phyloP scores from a whole-genome alignment of 1,284 basidiomycete species.

The Trametes hirsuta region DNA sequence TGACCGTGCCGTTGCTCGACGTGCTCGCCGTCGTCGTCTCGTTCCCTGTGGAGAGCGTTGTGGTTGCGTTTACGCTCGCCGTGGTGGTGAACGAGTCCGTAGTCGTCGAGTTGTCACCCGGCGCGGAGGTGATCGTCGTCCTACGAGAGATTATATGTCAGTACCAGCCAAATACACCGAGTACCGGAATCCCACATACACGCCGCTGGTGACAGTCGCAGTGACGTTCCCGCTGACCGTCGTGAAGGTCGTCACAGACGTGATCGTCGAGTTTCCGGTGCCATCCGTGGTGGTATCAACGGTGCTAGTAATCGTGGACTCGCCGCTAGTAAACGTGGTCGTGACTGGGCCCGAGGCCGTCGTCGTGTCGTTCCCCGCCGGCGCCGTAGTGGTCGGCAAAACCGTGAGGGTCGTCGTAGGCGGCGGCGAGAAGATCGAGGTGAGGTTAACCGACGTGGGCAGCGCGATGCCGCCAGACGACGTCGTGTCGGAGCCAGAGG shows the following conservation, averaged over 20 bases:
- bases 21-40: constrained; percentile 8
- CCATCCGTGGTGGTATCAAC: neutral
- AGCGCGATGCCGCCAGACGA: neutral
- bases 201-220: constrained; percentile 6
- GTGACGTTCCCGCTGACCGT: constrained; percentile 4
- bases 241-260: neutral
- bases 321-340: neutral
- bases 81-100: neutral
- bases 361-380: neutral
- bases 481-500: neutral
- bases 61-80: constrained; percentile 3
- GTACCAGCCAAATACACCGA: constrained; percentile 2
- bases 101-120: constrained; percentile 1
- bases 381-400: neutral
- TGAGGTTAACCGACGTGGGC: neutral
- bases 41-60: neutral
- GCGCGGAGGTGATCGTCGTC: constrained; percentile 10
- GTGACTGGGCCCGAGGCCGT: neutral
- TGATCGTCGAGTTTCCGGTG: neutral
- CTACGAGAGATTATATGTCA: constrained; percentile 4
- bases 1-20: constrained; percentile 16
- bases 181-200: constrained; percentile 10
- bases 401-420: neutral
- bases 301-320: neutral
- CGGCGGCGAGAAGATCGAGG: neutral